These are phyloP conservation scores for Oenanthe sinensis DNA, from an alignment of 129 eudicot genomes.

Conservation along the genomic window DNA sequence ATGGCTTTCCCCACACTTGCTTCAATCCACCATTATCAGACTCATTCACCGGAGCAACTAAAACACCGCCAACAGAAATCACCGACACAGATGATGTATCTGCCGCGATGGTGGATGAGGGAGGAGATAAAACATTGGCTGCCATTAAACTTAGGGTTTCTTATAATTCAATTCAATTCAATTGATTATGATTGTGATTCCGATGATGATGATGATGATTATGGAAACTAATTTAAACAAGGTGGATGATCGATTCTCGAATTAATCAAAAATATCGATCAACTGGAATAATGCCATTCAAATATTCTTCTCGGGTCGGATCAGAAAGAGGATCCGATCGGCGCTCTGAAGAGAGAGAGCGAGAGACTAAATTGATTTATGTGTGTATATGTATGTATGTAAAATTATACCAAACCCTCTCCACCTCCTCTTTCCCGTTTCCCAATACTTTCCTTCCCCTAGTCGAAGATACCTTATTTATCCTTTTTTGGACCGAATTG, in stretches of 20 bases:
- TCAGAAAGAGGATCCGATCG: slow-evolving; percentile 11
- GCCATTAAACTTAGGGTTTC: slow-evolving; percentile 4
- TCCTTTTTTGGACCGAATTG: not conserved
- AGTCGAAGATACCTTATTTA: slow-evolving; percentile 1
- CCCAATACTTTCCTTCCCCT: slow-evolving; percentile 4
- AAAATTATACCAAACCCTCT: slow-evolving; percentile 3
- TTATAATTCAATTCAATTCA: not conserved
- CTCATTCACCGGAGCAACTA: slow-evolving; percentile 11
- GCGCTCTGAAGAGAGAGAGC: not conserved
- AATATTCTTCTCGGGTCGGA: not conserved
- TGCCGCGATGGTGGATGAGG: not conserved
- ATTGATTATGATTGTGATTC: no score
- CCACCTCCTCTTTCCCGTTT: not conserved
- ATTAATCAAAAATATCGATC: not conserved
- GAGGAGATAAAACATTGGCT: not conserved
- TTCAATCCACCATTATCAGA: slow-evolving; percentile 36
- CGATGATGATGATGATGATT: no score
- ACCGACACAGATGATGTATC: not conserved
- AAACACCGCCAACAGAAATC: slow-evolving; percentile 1
- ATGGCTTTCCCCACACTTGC: slow-evolving; percentile 72
- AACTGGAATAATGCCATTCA: not conserved
- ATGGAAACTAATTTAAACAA: not conserved
- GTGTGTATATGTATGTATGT: no score
- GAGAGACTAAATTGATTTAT: not conserved
- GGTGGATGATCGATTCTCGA: not conserved